Evolutionary conservation across 129 eudicot species (phyloP), one percentile per base, ranked within the genome.

Genomic region (Logfia minima): DNA sequence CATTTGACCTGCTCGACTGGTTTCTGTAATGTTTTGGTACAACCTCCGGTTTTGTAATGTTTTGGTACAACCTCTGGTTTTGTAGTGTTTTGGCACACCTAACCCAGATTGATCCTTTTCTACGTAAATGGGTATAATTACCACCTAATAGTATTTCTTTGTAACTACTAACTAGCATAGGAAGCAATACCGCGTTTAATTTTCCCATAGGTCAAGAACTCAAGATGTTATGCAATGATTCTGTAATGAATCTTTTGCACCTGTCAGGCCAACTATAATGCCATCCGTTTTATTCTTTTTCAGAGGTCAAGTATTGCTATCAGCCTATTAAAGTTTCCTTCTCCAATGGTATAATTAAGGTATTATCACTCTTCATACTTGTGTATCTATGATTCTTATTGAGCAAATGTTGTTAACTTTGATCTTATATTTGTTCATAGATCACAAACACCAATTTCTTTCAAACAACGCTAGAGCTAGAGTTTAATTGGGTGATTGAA

Each of bases 251-350:
- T 58, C 63, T 62, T 66, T 17, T 35, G 71, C 71, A 18, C 71
- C 71, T 66, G 8, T 48, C 17, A 26, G 71, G 70, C 62, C 45
- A 41, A 60, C 35, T 74, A 19, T 70, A n/a, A 70, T 21, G 13
- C 53, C 23, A 24, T 55, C 51, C 35, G 1, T 16, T 41, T 60
- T 73, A 66, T 68, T 78, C 78, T 66, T 81, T 76, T 78, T 73
- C 96, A 93, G 98, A 93, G 87, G 96, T 93, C 58, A 93, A 93
- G 81, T 93, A 85, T 80, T 83, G 88, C 34, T 90, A 93, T 80
- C 98, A 93, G 79, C 97, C 98, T 19, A 87, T 93, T 86, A 93
- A 93, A 84, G 75, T 87, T 22, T 89, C 96, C 8, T 74, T 81
- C 35, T 67, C 70, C 67, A 85, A 93, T 21, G 92, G 89, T 19